These are phyloP conservation scores for Pichia sp. DNA, from an alignment of 1,139 yeast species.

Conservation along the genomic window DNA sequence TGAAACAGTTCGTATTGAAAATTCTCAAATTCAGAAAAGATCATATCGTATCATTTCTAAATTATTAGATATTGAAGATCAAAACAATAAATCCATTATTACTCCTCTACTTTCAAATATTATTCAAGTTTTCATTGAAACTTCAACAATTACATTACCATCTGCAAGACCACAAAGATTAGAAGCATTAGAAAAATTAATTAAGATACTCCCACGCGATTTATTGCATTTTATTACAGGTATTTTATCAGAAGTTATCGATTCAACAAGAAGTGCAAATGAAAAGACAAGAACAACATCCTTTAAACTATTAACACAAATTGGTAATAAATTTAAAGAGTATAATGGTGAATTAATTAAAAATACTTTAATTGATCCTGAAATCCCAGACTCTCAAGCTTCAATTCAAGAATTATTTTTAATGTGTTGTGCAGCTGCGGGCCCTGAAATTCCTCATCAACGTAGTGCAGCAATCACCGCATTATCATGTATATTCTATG, in stretches of 20 bases:
- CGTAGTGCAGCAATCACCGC: constrained; percentile 94
- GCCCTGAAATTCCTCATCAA: constrained; percentile 92
- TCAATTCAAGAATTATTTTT: constrained; percentile 77
- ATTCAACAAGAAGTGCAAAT: constrained; percentile 89
- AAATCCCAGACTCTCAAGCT: constrained; percentile 59
- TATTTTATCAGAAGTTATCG: constrained; percentile 76
- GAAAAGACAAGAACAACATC: constrained; percentile 86
- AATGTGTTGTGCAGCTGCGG: constrained; percentile 93
- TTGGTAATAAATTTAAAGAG: constrained; percentile 68
- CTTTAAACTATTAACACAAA: constrained; percentile 64
- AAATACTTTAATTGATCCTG: constrained; percentile 55
- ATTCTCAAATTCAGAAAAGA: constrained; percentile 79
- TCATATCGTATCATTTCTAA: constrained; percentile 75
- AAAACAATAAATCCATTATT: constrained; percentile 50
- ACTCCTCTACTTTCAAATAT: constrained; percentile 49
- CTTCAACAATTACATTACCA: constrained; percentile 55
- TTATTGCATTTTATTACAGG: constrained; percentile 76
- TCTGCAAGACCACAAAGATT: constrained; percentile 82
- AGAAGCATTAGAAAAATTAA: constrained; percentile 54
- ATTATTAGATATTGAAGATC: constrained; percentile 51
- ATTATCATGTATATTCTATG: constrained; percentile 77
- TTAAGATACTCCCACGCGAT: constrained; percentile 53
- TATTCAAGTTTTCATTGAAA: constrained; percentile 51
- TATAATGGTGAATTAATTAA: constrained; percentile 59
- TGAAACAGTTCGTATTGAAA: constrained; percentile 51